Conservation (phyloP, 345 rosid genomes). For the Citropsis articulata region DNA sequence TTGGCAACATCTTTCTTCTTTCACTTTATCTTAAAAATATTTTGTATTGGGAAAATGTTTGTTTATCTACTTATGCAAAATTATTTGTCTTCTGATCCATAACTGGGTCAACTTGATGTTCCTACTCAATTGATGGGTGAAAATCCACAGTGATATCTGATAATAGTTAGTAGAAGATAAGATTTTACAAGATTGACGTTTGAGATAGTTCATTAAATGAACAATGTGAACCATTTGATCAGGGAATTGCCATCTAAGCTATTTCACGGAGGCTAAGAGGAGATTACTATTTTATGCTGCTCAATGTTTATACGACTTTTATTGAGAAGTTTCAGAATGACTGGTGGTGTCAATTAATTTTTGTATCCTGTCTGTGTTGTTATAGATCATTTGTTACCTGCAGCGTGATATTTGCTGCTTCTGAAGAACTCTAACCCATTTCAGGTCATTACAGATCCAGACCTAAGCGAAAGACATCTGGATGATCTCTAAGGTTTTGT, state of each 20-base stretch:
- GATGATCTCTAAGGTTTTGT: conserved; percentile 19
- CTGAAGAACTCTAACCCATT: not conserved
- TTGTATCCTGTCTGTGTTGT: not conserved
- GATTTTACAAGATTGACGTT: not conserved
- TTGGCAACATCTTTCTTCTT: not conserved
- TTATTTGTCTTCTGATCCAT: not conserved
- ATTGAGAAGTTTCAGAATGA: not conserved
- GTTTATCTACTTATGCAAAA: not conserved
- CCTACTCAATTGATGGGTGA: not conserved
- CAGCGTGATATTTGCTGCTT: not conserved
- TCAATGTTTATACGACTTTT: not conserved
- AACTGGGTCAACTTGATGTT: not conserved
- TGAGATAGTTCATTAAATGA: not conserved
- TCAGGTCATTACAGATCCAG: conserved; percentile 21
- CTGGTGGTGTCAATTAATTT: not conserved
- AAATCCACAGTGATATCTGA: not conserved
- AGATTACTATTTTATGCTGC: not conserved
- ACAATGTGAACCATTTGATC: not conserved
- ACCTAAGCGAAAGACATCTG: conserved; percentile 20
- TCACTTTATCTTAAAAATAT: not conserved
- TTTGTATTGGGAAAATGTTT: not conserved
- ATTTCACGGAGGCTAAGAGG: not conserved
- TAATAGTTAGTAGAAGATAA: not conserved
- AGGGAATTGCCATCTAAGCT: not conserved
- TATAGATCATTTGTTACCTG: not conserved